phyloP scores from a whole-genome alignment of 2,329 filamentous ascomycete species.

The Stemphylium lycopersici region DNA sequence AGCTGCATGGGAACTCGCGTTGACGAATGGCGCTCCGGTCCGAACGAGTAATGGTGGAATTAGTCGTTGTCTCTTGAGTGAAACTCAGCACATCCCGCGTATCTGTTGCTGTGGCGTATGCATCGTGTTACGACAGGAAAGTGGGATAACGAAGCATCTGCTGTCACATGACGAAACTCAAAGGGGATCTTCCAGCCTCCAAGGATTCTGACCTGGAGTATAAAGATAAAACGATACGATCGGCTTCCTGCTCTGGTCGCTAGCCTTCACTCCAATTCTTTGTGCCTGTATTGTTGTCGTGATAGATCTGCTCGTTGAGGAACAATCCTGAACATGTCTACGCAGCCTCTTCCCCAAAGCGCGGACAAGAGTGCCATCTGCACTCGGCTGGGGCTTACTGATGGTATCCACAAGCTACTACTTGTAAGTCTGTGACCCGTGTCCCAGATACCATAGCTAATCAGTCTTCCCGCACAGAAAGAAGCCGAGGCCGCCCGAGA shows the following conservation, averaged over 20 bases:
- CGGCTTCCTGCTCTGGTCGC: background rate
- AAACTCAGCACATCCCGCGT: slow-evolving; percentile 23
- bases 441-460: slow-evolving; percentile 8
- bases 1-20: slow-evolving; percentile 25
- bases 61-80: slow-evolving; percentile 14
- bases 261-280: background rate
- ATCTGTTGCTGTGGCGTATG: slow-evolving; percentile 26
- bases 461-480: slow-evolving; percentile 36
- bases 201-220: slow-evolving; percentile 19
- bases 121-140: slow-evolving; percentile 23
- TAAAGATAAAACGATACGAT: slow-evolving; percentile 20
- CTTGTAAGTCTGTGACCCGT: slow-evolving; percentile 44
- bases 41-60: slow-evolving; percentile 24
- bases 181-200: slow-evolving; percentile 13
- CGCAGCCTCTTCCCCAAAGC: slow-evolving; percentile 49
- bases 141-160: slow-evolving; percentile 23
- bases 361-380: slow-evolving; percentile 55
- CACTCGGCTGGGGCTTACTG: slow-evolving; percentile 50
- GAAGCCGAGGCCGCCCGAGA: slow-evolving; percentile 52
- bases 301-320: background rate
- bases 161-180: slow-evolving; percentile 32
- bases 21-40: slow-evolving; percentile 30
- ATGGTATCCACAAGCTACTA: slow-evolving; percentile 52
- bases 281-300: background rate
- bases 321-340: slow-evolving; percentile 20